Conservation (phyloP, 306 rosid species). For the Myrica gale region DNA sequence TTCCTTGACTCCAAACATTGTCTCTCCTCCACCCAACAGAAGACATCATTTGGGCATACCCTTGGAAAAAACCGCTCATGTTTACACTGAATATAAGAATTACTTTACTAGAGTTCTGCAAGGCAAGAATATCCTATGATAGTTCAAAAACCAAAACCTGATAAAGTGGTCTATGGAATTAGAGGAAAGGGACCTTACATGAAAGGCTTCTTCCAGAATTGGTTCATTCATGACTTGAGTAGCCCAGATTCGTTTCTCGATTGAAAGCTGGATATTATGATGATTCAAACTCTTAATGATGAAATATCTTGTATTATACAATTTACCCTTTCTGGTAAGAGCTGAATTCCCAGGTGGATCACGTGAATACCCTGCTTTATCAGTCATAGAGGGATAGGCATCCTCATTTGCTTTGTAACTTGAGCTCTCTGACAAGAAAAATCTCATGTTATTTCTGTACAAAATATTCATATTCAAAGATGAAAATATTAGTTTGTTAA, state of each 20-base stretch:
- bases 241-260: constrained; percentile 89
- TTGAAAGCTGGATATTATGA: constrained; percentile 57
- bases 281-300: constrained; percentile 73
- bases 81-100: constrained; percentile 77
- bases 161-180: constrained; percentile 17
- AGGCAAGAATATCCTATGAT: constrained; percentile 40
- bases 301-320: constrained; percentile 49
- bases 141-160: constrained; percentile 11
- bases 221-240: constrained; percentile 82
- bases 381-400: constrained; percentile 37
- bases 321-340: constrained; percentile 40
- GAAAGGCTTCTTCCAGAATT: constrained; percentile 73
- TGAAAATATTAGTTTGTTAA: background rate
- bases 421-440: constrained; percentile 55
- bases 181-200: constrained; percentile 47
- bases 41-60: constrained; percentile 81
- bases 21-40: constrained; percentile 74
- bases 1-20: constrained; percentile 68
- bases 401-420: constrained; percentile 48
- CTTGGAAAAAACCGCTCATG: constrained; percentile 89
- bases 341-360: constrained; percentile 37
- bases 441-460: constrained; percentile 12
- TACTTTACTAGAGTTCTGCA: constrained; percentile 71
- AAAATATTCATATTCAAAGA: background rate
- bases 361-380: constrained; percentile 39